Evolutionary conservation across 108 stramenopile genomes (phyloP).

Genomic region (Skeletonema potamos): DNA sequence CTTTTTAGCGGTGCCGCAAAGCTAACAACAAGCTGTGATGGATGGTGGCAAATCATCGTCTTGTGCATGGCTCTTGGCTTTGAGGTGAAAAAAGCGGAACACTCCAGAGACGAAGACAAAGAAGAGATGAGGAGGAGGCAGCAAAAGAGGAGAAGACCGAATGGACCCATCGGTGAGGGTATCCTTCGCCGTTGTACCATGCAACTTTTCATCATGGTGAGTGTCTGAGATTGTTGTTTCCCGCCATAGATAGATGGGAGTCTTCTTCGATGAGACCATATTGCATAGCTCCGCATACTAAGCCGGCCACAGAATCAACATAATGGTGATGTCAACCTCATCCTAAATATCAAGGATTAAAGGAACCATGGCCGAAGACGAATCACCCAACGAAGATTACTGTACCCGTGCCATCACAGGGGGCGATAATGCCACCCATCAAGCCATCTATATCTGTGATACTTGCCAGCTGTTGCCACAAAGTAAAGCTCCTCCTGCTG

Average conservation of each 20-base stretch:
- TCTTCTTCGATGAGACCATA: background rate
- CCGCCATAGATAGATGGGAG: background rate
- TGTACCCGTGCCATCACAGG: conserved; percentile 70
- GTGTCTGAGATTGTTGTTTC: background rate
- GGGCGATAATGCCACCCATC: conserved; percentile 35
- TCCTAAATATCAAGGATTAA: too few relatives aligned
- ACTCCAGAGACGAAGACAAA: too few relatives aligned
- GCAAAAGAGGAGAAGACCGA: background rate
- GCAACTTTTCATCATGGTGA: background rate
- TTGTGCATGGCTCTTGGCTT: background rate
- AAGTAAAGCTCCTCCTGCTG: background rate
- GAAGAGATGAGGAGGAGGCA: background rate
- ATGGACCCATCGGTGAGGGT: background rate
- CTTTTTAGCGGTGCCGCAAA: too few relatives aligned
- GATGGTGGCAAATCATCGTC: too few relatives aligned
- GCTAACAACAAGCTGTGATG: too few relatives aligned
- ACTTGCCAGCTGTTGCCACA: conserved; percentile 36
- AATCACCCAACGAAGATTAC: background rate
- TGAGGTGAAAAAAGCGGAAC: background rate
- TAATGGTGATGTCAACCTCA: too few relatives aligned
- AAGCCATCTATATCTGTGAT: conserved; percentile 62
- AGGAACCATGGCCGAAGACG: background rate
- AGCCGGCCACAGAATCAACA: too few relatives aligned
- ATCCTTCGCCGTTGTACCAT: background rate
- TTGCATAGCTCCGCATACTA: too few relatives aligned